Percentiles rank a stretch among this genome's conserved stretches.
These are phyloP conservation scores for Boletus rufocinnamomeus DNA, from an alignment of 768 basidiomycete species.

Conservation along the genomic window DNA sequence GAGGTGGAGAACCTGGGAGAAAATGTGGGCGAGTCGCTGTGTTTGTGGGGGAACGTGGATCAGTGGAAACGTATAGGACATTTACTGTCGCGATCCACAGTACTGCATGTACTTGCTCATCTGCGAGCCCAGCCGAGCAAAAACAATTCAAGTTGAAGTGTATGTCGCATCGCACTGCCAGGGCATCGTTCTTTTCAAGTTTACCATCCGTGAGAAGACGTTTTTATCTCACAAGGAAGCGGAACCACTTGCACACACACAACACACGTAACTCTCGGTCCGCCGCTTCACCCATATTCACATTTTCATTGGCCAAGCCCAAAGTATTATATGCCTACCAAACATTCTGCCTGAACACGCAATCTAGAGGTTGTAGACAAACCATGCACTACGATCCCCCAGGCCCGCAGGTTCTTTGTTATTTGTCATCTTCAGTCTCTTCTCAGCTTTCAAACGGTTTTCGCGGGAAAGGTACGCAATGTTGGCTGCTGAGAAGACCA, in stretches of 20 bases:
- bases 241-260: background rate
- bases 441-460: conserved; percentile 48
- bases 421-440: conserved; percentile 33
- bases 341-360: background rate
- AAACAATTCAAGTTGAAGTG: background rate
- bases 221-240: background rate
- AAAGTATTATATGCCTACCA: background rate
- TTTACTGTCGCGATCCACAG: background rate
- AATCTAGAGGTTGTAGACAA: conserved; percentile 47
- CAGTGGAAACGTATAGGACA: conserved; percentile 17
- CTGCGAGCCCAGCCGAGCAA: background rate
- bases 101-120: background rate
- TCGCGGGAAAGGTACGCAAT: conserved; percentile 56
- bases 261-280: background rate
- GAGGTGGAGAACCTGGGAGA: conserved; percentile 66
- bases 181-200: background rate
- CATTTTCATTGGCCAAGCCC: background rate
- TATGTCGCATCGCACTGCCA: background rate
- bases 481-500: conserved; percentile 40
- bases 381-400: conserved; percentile 57
- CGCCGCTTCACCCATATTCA: background rate
- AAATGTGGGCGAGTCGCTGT: conserved; percentile 58
- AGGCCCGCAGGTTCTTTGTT: conserved; percentile 42
- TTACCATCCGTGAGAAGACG: background rate
- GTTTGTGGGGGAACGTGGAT: conserved; percentile 74